A percentile compares a stretch with the other conserved stretches of the same genome.
These are phyloP conservation scores for Phytopythium boreale DNA, from an alignment of 352 stramenopile genomes.

Conservation along the genomic window DNA sequence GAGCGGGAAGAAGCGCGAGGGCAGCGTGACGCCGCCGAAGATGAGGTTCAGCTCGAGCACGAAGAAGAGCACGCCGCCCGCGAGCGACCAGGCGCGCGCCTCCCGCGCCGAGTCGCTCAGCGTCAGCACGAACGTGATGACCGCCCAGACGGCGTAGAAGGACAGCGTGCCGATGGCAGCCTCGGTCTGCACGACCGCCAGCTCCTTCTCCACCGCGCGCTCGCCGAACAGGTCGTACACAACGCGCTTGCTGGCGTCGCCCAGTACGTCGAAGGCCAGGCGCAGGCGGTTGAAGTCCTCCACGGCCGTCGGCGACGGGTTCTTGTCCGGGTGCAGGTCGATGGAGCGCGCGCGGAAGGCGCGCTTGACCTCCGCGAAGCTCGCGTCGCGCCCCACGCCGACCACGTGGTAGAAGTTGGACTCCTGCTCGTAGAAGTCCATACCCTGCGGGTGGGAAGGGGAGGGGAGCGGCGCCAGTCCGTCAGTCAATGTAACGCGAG, in stretches of 20 bases:
- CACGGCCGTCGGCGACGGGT: conserved; percentile 87
- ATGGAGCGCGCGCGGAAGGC: conserved; percentile 95
- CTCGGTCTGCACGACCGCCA: conserved; percentile 87
- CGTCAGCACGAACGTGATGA: conserved; percentile 95
- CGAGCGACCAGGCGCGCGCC: conserved; percentile 93
- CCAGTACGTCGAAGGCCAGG: conserved; percentile 92
- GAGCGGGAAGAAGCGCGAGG: conserved; percentile 62
- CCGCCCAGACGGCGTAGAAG: conserved; percentile 95
- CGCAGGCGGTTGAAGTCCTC: conserved; percentile 94
- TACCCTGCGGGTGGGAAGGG: conserved; percentile 17
- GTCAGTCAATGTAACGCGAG: too few species aligned
- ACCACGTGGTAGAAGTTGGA: conserved; percentile 95
- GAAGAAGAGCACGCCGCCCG: conserved; percentile 91
- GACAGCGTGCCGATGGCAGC: conserved; percentile 90
- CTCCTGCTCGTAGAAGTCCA: conserved; percentile 89
- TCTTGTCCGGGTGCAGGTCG: conserved; percentile 97
- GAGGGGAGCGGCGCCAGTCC: background rate
- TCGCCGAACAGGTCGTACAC: conserved; percentile 97
- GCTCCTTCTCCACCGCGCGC: conserved; percentile 84
- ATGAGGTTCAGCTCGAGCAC: conserved; percentile 92
- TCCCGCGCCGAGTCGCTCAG: conserved; percentile 88
- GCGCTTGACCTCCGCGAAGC: conserved; percentile 94
- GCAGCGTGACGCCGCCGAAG: conserved; percentile 56
- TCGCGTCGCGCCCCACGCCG: conserved; percentile 85
- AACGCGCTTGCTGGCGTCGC: conserved; percentile 90